Evolutionary conservation across 768 basidiomycete genomes (phyloP).

Genomic region (Coprinellus micaceus): DNA sequence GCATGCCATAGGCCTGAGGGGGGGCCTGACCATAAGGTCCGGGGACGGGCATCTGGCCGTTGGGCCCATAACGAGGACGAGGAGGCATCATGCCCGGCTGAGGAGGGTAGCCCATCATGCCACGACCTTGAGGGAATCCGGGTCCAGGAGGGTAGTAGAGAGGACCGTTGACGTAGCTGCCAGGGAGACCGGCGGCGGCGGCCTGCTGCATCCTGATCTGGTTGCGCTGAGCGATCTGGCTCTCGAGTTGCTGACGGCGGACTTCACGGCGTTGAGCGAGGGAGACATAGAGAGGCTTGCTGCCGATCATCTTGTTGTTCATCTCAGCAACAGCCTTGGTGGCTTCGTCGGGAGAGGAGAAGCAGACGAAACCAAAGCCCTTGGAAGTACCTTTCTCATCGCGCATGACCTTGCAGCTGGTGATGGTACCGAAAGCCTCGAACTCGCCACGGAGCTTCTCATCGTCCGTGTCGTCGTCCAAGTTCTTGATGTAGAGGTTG

Average conservation of each 20-base stretch:
- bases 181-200: slow-evolving; percentile 79
- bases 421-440: slow-evolving; percentile 94
- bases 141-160: slow-evolving; percentile 86
- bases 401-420: slow-evolving; percentile 98
- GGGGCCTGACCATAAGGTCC: slow-evolving; percentile 69
- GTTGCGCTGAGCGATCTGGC: slow-evolving; percentile 96
- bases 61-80: slow-evolving; percentile 79
- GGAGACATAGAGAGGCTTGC: slow-evolving; percentile 97
- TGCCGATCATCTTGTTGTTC: slow-evolving; percentile 99
- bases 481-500: slow-evolving; percentile 99
- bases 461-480: slow-evolving; percentile 97
- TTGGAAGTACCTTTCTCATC: slow-evolving; percentile 92
- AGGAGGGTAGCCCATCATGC: slow-evolving; percentile 69
- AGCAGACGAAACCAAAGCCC: slow-evolving; percentile 99
- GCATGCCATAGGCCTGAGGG: slow-evolving; percentile 71
- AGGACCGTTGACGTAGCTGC: slow-evolving; percentile 78
- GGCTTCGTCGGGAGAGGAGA: slow-evolving; percentile 96
- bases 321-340: slow-evolving; percentile 99
- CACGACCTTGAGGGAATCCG: slow-evolving; percentile 77
- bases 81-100: slow-evolving; percentile 86
- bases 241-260: slow-evolving; percentile 96
- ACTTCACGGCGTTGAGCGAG: slow-evolving; percentile 98
- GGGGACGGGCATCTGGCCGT: slow-evolving; percentile 65
- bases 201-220: slow-evolving; percentile 97
- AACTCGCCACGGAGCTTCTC: slow-evolving; percentile 96